Evolutionary conservation across 805 yeast species (phyloP), one percentile per base, ranked within the genome.

Genomic region (Sugiyamaella boreocaroliniensis): DNA sequence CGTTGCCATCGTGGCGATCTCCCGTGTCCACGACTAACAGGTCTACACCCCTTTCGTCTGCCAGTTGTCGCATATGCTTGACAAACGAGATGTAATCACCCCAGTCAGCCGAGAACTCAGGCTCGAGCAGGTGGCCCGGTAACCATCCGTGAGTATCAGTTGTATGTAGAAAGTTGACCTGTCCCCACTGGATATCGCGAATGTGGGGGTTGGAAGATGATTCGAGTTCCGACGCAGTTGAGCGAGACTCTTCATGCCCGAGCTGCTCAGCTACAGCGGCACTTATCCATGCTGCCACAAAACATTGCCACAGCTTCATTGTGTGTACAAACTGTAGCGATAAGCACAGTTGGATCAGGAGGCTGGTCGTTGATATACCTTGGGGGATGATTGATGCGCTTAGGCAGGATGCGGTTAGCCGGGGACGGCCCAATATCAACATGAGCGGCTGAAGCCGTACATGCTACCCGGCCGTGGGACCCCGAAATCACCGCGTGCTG

Each of bases 81-180:
- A 80, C 71, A 64, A 92, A 90, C 0, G 90, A 81, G 2, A 86
- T 64, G 55, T 85, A 87, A 63, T 92, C 96, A 9, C 97, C 97
- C 96, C 96, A 92, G 65, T 90, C 87, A 4, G 87, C 93, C 40
- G 83, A 77, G 66, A 83, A 92, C 53, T 79, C 81, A 29, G 77
- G 74, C 66, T 90, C 97, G 58, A 83, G 82, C 41, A 80, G 61
- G 70, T 92, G 99, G 0, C 97, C 97, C 4, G 92, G 82, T 57
- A 85, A 80, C 99, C 99, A 93, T 32, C 76, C 97, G 67, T 93
- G 99, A 1, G 97, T 92, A 63, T 93, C 99, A 0, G 99, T 93
- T 0, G 98, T 90, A 63, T 92, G 98, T 22, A 92, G 62, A 61
- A 93, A 87, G 70, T 93, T 92, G 46, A 93, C 53, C 52, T 83